Evolutionary conservation across 371 early-diverging fungal species (phyloP).

Genomic region (Capniomyces stellatus): DNA sequence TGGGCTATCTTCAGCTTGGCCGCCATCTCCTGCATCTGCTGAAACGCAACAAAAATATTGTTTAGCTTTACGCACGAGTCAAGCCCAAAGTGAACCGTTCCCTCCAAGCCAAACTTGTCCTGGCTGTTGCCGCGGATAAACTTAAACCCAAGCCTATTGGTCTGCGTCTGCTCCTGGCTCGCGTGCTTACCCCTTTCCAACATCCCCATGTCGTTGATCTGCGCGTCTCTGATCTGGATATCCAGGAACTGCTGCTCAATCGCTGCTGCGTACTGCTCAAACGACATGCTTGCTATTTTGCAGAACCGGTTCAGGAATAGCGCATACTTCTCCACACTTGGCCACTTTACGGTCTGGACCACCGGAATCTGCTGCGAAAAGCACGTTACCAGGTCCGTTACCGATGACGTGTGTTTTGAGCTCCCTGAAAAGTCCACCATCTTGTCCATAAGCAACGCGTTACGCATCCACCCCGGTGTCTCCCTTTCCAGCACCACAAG

Average conservation of each 20-base stretch:
- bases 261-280: conserved; percentile 28
- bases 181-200: not conserved
- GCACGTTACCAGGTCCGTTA: conserved; percentile 54
- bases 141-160: conserved; percentile 9
- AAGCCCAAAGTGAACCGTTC: conserved; percentile 12
- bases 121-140: conserved; percentile 24
- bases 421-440: conserved; percentile 34
- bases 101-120: conserved; percentile 10
- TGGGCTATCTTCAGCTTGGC: conserved; percentile 16
- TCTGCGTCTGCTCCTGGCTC: not conserved
- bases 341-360: conserved; percentile 55
- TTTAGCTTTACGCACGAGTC: conserved; percentile 24
- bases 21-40: conserved; percentile 18
- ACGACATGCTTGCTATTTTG: conserved; percentile 31
- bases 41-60: conserved; percentile 18
- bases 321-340: conserved; percentile 43
- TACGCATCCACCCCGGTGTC: conserved; percentile 10
- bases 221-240: conserved; percentile 7
- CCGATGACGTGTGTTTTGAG: conserved; percentile 58
- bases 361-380: conserved; percentile 56
- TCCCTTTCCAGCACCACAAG: conserved; percentile 8
- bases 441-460: conserved; percentile 27
- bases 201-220: not conserved
- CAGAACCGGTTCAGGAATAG: conserved; percentile 48
- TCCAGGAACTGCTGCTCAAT: conserved; percentile 27